Evolutionary conservation across 306 rosid species (phyloP), one percentile per base, ranked within the genome.

Genomic region (Rosa rugosa): DNA sequence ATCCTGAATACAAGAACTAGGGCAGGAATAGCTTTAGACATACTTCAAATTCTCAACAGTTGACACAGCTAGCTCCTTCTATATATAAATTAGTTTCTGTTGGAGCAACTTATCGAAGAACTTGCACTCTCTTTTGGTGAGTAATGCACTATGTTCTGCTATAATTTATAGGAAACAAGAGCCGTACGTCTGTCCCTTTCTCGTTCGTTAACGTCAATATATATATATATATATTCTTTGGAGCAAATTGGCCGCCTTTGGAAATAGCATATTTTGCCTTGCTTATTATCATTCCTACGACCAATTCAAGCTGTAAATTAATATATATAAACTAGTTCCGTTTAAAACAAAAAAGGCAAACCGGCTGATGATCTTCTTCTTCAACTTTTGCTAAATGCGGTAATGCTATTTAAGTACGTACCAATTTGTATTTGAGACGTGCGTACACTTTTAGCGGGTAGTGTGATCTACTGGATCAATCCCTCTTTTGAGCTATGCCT

Each of bases 1-100:
- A 88, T 79, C 84, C 94, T 88, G 40, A 84, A 66, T 45, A 79
- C 77, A 57, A 91, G 90, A 72, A 87, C 83, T 1, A 87, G 49
- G 44, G 6, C 25, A 50, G 78, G 75, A 20, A 77, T 80, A 59
- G 59, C 0, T 88, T 84, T 79, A 41, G 85, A 41, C 73, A 65
- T 65, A 36, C 23, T 62, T 54, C 62, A 54, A 54, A 54, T 18
- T 0, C 7, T 20, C 27, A 54, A 54, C 27, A 20, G 8, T 5
- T 27, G 11, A 22, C 34, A n/a, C 12, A 23, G 36, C 14, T 22
- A 22, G 65, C 14, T 60, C 36, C 38, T 11, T 22, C 23, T 53
- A 20, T 56, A n/a, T 53, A 20, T 56, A n/a, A 9, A 8, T 56
- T 4, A 6, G 63, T n/a, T 56, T 57, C 64, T 57, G 34, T 23